These are phyloP conservation scores for Chaetomium sp. DNA, from an alignment of 2,329 filamentous ascomycete species.

Conservation along the genomic window DNA sequence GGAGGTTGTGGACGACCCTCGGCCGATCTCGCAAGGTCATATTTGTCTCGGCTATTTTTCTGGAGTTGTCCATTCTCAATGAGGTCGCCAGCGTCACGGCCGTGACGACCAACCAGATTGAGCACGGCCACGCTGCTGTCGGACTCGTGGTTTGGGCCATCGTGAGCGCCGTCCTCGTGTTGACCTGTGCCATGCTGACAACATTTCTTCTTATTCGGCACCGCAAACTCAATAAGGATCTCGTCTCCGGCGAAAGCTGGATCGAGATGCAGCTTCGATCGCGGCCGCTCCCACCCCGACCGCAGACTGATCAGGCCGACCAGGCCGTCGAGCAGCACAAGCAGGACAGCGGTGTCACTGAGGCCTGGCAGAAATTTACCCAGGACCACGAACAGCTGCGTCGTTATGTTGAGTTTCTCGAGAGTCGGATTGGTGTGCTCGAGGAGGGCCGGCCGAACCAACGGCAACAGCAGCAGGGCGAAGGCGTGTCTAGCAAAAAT, in stretches of 20 bases:
- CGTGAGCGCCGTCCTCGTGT: slow-evolving; percentile 10
- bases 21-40: slow-evolving; percentile 9
- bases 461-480: background rate
- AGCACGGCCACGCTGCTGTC: background rate
- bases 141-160: slow-evolving; percentile 10
- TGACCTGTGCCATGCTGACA: slow-evolving; percentile 5
- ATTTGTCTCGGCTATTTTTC: slow-evolving; percentile 6
- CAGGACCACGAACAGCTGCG: slow-evolving; percentile 21
- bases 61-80: slow-evolving; percentile 11
- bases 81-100: slow-evolving; percentile 15
- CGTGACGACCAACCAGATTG: background rate
- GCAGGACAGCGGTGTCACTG: slow-evolving; percentile 8
- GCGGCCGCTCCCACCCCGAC: slow-evolving; percentile 21
- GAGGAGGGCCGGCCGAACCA: slow-evolving; percentile 6
- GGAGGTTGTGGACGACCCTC: slow-evolving; percentile 10
- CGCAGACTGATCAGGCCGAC: background rate
- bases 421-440: slow-evolving; percentile 18
- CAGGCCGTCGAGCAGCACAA: slow-evolving; percentile 4
- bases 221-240: slow-evolving; percentile 5
- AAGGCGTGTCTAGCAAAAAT: too few relatives aligned
- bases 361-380: slow-evolving; percentile 22
- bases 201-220: slow-evolving; percentile 5
- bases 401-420: slow-evolving; percentile 24
- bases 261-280: slow-evolving; percentile 18
- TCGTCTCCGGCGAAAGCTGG: slow-evolving; percentile 13